Conservation (phyloP, 495 filamentous ascomycete species). For the Aspergillus heteromorphus region DNA sequence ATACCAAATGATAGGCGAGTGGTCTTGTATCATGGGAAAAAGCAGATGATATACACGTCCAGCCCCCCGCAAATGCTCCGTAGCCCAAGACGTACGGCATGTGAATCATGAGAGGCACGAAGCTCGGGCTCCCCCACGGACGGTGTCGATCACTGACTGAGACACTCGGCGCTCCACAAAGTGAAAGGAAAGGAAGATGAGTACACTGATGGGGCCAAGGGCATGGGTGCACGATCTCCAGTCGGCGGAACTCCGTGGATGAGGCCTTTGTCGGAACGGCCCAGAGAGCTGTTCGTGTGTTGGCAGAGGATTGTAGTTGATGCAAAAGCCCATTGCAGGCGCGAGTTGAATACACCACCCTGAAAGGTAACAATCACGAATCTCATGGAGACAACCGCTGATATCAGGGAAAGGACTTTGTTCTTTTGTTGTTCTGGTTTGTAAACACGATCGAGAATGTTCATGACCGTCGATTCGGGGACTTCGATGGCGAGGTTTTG, state of each 20-base stretch:
- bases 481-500: constrained; percentile 25
- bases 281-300: constrained; percentile 15
- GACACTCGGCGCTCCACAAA: constrained; percentile 20
- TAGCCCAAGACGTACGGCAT: constrained; percentile 43
- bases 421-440: constrained; percentile 27
- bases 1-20: constrained; percentile 30
- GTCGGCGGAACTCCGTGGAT: constrained; percentile 22
- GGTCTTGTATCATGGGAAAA: constrained; percentile 40
- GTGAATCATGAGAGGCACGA: constrained; percentile 37
- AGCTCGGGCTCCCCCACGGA: constrained; percentile 34
- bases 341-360: constrained; percentile 20
- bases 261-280: constrained; percentile 24
- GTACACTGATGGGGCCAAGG: constrained; percentile 17
- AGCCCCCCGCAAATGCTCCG: constrained; percentile 38
- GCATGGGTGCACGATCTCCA: constrained; percentile 27
- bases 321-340: constrained; percentile 27
- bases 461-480: constrained; percentile 25
- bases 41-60: constrained; percentile 46
- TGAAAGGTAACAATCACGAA: constrained; percentile 24
- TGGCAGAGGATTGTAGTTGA: constrained; percentile 23
- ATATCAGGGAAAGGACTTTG: constrained; percentile 26
- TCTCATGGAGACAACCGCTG: constrained; percentile 21
- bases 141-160: constrained; percentile 23
- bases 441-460: constrained; percentile 27
- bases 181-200: constrained; percentile 20